Evolutionary conservation across 306 rosid species (phyloP).

Genomic region (Ceratonia siliqua): DNA sequence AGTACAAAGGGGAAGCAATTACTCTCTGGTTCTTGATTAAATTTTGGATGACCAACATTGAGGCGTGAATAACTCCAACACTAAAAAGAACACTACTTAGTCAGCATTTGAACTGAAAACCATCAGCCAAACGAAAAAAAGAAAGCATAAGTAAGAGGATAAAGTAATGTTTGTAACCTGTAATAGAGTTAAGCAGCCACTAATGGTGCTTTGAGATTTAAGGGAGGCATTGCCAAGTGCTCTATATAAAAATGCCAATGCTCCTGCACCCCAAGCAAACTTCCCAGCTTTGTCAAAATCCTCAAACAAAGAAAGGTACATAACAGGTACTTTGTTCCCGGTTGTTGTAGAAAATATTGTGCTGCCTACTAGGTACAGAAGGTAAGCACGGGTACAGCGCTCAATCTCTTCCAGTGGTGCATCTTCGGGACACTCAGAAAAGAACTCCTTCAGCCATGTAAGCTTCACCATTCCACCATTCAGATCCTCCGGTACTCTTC

Average conservation of each 20-base stretch:
- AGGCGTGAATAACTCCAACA: slow-evolving; percentile 73
- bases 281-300: slow-evolving; percentile 59
- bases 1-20: slow-evolving; percentile 59
- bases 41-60: slow-evolving; percentile 60
- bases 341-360: slow-evolving; percentile 74
- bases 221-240: slow-evolving; percentile 78
- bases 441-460: slow-evolving; percentile 88
- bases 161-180: slow-evolving; percentile 41
- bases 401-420: slow-evolving; percentile 52
- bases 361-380: slow-evolving; percentile 68
- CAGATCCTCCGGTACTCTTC: slow-evolving; percentile 80
- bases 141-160: background rate
- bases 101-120: background rate
- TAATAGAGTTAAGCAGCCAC: slow-evolving; percentile 10
- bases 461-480: slow-evolving; percentile 95
- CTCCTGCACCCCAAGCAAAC: slow-evolving; percentile 78
- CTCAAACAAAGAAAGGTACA: slow-evolving; percentile 64
- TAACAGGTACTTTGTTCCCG: slow-evolving; percentile 69
- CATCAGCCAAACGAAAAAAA: background rate
- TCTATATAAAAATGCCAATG: slow-evolving; percentile 83
- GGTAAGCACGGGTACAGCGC: slow-evolving; percentile 61
- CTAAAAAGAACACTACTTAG: slow-evolving; percentile 30
- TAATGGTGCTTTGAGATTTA: slow-evolving; percentile 60
- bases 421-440: slow-evolving; percentile 64
- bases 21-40: slow-evolving; percentile 49